Percentiles rank a stretch among this genome's conserved stretches.
Evolutionary conservation across 495 filamentous ascomycete species (phyloP).

Genomic region (Penicillium subrubescens): DNA sequence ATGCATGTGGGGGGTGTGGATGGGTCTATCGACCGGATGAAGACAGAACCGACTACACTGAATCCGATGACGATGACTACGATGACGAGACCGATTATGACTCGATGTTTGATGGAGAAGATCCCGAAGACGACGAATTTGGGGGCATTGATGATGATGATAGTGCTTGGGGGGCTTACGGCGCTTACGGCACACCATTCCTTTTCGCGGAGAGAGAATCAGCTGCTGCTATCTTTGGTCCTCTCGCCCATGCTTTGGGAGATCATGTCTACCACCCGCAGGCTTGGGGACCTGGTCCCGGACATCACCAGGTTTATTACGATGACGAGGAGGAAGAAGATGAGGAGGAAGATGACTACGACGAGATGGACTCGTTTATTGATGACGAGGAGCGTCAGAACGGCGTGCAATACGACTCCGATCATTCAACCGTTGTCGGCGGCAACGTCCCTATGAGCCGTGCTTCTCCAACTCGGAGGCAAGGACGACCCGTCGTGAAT

Average conservation of each 20-base stretch:
- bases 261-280: constrained; percentile 5
- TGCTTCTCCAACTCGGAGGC: constrained; percentile 1
- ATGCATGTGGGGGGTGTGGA: constrained; percentile 57
- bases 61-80: constrained; percentile 33
- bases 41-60: constrained; percentile 36
- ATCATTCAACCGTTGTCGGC: constrained; percentile 20
- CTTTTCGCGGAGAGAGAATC: constrained; percentile 13
- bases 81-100: constrained; percentile 36
- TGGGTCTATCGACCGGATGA: constrained; percentile 43
- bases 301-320: background rate
- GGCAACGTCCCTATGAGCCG: background rate
- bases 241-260: background rate
- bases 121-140: constrained; percentile 40
- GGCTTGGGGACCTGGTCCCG: background rate
- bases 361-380: constrained; percentile 46
- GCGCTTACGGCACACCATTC: background rate
- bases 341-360: constrained; percentile 35
- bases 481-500: constrained; percentile 3
- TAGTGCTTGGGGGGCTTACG: constrained; percentile 19
- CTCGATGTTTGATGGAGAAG: constrained; percentile 33
- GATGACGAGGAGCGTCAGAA: constrained; percentile 36
- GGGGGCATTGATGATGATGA: constrained; percentile 32
- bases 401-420: constrained; percentile 16
- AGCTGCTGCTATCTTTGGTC: background rate
- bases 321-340: constrained; percentile 31